These are phyloP conservation scores for Penicillium dipodomyicola DNA, from an alignment of 495 filamentous ascomycete species.

Conservation along the genomic window DNA sequence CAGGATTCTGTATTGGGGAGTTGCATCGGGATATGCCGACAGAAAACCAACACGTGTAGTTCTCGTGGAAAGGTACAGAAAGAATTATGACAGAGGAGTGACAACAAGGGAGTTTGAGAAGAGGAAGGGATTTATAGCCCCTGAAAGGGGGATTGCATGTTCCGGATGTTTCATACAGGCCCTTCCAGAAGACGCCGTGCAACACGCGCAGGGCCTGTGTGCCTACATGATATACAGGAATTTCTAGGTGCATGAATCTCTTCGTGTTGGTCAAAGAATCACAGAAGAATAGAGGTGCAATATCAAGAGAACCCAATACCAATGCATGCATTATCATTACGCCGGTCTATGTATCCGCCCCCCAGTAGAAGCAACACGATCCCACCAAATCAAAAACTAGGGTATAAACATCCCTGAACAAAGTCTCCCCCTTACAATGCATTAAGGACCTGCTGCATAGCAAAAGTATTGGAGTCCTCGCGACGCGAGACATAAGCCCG, in stretches of 20 bases:
- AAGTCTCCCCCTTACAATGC: constrained; percentile 38
- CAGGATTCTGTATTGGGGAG: neutral
- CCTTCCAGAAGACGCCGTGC: neutral
- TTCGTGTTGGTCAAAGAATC: neutral
- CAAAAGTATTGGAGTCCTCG: constrained; percentile 77
- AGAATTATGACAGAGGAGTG: neutral
- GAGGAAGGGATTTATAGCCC: neutral
- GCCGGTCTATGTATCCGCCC: constrained; percentile 7
- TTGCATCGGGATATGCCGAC: neutral
- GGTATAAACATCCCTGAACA: constrained; percentile 9
- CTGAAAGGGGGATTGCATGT: neutral
- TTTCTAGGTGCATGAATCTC: neutral
- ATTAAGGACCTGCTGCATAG: constrained; percentile 76
- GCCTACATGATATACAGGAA: neutral
- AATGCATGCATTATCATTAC: constrained; percentile 6
- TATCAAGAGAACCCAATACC: neutral
- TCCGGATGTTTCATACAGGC: neutral
- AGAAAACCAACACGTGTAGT: neutral
- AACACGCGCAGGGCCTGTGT: neutral
- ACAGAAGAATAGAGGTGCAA: neutral
- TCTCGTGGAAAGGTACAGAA: neutral
- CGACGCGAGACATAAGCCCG: constrained; percentile 76
- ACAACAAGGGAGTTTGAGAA: neutral
- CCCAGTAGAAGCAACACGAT: constrained; percentile 1
- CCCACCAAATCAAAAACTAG: neutral